A percentile compares a stretch with the other conserved stretches of the same genome.
Evolutionary conservation across 2,329 filamentous ascomycete species (phyloP).

Genomic region (Annulohypoxylon truncatum): DNA sequence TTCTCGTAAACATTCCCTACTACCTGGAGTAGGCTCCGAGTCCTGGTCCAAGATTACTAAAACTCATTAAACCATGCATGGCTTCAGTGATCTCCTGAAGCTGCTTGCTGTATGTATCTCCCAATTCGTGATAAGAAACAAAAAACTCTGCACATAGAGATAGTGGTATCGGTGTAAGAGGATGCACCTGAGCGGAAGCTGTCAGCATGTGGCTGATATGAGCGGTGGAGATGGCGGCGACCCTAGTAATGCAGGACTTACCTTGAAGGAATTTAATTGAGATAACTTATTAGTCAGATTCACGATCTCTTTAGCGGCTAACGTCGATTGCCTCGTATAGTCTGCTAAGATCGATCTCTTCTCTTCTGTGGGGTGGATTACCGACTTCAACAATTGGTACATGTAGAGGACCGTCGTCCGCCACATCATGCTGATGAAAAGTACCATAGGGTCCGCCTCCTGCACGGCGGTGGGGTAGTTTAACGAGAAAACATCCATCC

Average conservation of each 20-base stretch:
- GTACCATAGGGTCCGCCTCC: conserved; percentile 38
- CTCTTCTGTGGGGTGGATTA: conserved; percentile 30
- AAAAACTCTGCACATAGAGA: conserved; percentile 38
- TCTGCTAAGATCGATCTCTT: conserved; percentile 32
- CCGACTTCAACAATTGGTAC: conserved; percentile 33
- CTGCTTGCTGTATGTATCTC: conserved; percentile 38
- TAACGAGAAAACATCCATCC: conserved; percentile 33
- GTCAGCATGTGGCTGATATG: conserved; percentile 7
- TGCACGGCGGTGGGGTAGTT: conserved; percentile 32
- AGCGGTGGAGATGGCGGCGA: background rate
- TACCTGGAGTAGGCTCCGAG: conserved; percentile 32
- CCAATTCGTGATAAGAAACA: conserved; percentile 32
- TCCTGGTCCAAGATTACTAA: conserved; percentile 35
- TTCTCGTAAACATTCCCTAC: background rate
- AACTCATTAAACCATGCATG: conserved; percentile 39
- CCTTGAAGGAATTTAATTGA: conserved; percentile 40
- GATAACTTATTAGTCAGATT: conserved; percentile 38
- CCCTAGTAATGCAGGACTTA: conserved; percentile 6
- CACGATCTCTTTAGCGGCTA: conserved; percentile 39
- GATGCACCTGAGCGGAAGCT: conserved; percentile 29
- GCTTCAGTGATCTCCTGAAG: conserved; percentile 37
- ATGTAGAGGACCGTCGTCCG: conserved; percentile 38
- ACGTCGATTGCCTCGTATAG: conserved; percentile 37
- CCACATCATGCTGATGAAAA: conserved; percentile 43
- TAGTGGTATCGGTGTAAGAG: conserved; percentile 38